Evolutionary conservation across 352 stramenopile genomes (phyloP), one percentile per base, ranked within the genome.

Genomic region (Pythium periplocum): DNA sequence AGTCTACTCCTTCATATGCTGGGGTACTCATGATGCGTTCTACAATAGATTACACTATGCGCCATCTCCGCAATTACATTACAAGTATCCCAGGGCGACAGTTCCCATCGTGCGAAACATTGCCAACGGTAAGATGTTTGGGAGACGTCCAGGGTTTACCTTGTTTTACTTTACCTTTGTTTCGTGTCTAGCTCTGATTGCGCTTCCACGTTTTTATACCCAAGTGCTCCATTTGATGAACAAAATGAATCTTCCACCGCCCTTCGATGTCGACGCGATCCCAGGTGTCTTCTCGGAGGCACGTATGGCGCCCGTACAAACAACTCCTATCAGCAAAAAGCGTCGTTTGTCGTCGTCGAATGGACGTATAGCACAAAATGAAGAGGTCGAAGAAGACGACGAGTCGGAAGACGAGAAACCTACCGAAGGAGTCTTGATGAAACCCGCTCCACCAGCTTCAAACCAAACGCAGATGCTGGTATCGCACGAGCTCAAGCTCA

Each of bases 141-240:
- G 12, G 17, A 5, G 7, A 6, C 9, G 7, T 39, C 32, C 7
- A n/a, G 4, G 32, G 2, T 36, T 49, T 35, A n/a, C 6, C 4
- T 46, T 17, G 17, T 46, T 17, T 26, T 42, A 42, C 6, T 9
- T 5, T 10, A 52, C 48, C 6, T 31, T 11, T 44, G 35, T 10
- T 31, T 30, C n/a, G 33, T 26, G 30, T 47, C 4, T 52, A 96
- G 86, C 86, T 6, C 61, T 96, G 33, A 87, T 96, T 31, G 86
- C 83, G 7, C 61, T 96, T 10, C 86, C 86, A 4, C 80, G 85
- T 47, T 86, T 96, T 53, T 96, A 96, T 68, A 94, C 78, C 9
- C 86, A 96, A 73, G 86, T 94, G 45, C 79, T 95, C 38, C 86
- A 96, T 62, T 63, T 96, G 30, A 96, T 96, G 86, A 96, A 96